Conservation (phyloP, 768 basidiomycete genomes). For the Serendipita vermifera region DNA sequence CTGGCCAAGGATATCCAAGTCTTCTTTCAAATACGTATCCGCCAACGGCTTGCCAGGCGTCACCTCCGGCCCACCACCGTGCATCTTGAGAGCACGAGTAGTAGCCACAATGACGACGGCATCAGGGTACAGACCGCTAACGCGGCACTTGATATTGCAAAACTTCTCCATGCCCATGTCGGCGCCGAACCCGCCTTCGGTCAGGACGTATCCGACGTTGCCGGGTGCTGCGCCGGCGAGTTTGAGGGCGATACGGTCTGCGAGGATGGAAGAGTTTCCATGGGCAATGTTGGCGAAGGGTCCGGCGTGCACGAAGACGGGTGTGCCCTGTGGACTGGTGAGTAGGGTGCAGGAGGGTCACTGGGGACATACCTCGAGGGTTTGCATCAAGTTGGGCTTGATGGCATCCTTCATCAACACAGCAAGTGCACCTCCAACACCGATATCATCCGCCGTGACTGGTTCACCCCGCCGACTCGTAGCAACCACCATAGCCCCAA, state of each 20-base stretch:
- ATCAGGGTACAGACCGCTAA: slow-evolving; percentile 85
- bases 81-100: slow-evolving; percentile 97
- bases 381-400: slow-evolving; percentile 99
- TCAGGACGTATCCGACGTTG: slow-evolving; percentile 89
- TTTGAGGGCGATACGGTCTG: slow-evolving; percentile 94
- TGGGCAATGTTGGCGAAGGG: slow-evolving; percentile 99
- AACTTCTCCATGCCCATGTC: slow-evolving; percentile 99
- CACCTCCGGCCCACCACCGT: slow-evolving; percentile 94
- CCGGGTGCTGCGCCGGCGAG: slow-evolving; percentile 91
- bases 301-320: slow-evolving; percentile 97
- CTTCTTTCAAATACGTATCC: slow-evolving; percentile 88
- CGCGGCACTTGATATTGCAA: slow-evolving; percentile 98
- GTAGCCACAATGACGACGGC: slow-evolving; percentile 95
- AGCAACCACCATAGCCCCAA: slow-evolving; percentile 95
- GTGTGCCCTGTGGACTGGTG: slow-evolving; percentile 53
- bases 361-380: slow-evolving; percentile 50
- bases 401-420: slow-evolving; percentile 98
- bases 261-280: slow-evolving; percentile 95
- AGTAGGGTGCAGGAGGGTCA: neutral
- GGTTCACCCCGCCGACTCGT: slow-evolving; percentile 83
- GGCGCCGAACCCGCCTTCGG: slow-evolving; percentile 96
- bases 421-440: slow-evolving; percentile 86
- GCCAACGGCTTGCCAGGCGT: slow-evolving; percentile 89
- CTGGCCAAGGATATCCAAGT: slow-evolving; percentile 75
- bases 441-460: slow-evolving; percentile 92